phyloP scores from a whole-genome alignment of 768 basidiomycete species.

The Tulasnella sp. region DNA sequence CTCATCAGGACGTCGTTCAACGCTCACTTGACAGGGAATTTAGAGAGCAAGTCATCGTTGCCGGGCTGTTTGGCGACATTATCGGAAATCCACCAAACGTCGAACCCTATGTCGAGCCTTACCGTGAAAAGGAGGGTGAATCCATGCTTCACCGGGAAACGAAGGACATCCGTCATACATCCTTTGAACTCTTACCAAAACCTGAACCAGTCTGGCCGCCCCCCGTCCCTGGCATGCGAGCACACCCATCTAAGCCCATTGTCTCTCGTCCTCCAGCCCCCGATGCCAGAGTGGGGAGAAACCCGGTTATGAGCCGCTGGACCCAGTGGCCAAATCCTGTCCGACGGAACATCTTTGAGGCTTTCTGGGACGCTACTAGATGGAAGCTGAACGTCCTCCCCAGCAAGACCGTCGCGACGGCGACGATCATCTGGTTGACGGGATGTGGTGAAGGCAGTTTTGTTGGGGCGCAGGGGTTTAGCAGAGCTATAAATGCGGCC shows the following conservation, averaged over 20 bases:
- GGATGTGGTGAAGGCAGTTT: constrained; percentile 24
- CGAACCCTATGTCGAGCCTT: neutral
- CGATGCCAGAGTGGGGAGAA: neutral
- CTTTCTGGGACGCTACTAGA: neutral
- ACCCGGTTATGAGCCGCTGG: neutral
- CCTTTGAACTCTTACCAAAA: neutral
- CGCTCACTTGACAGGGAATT: constrained; percentile 20
- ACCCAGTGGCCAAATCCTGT: neutral
- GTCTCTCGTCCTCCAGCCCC: neutral
- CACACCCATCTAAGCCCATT: neutral
- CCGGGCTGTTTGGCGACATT: constrained; percentile 17
- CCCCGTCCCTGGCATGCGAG: neutral
- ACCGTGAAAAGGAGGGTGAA: neutral
- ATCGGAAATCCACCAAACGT: neutral
- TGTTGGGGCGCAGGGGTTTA: constrained; percentile 20
- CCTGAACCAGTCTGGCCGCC: neutral
- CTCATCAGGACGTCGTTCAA: constrained; percentile 19
- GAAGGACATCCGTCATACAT: neutral
- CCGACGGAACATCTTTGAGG: neutral
- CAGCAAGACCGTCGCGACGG: neutral
- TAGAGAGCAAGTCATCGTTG: constrained; percentile 19
- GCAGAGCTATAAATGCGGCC: constrained; percentile 24
- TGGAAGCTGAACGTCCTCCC: constrained; percentile 8
- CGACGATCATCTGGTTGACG: constrained; percentile 19
- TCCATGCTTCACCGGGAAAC: neutral